Conservation (phyloP, 2,329 filamentous ascomycete species). For the Falciphora oryzae region DNA sequence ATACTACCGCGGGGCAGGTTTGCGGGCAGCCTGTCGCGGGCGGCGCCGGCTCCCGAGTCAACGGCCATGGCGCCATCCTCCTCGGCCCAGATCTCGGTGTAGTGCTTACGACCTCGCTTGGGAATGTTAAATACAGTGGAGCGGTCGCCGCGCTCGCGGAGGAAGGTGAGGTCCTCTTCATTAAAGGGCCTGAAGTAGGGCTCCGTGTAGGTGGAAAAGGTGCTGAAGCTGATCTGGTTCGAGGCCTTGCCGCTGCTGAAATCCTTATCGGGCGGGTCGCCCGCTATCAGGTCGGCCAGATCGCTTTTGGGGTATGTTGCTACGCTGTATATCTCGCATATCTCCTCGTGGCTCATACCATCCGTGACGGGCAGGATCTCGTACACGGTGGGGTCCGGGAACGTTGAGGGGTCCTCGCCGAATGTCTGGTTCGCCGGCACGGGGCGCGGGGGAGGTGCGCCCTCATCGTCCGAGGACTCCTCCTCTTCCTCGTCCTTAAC, state of each 20-base stretch:
- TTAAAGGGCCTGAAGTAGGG: conserved; percentile 84
- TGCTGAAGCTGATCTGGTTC: conserved; percentile 89
- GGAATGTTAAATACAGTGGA: conserved; percentile 80
- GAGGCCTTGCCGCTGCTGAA: conserved; percentile 91
- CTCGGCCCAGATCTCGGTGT: conserved; percentile 87
- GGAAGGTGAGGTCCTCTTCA: conserved; percentile 89
- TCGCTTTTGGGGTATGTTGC: conserved; percentile 75
- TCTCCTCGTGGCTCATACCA: conserved; percentile 78
- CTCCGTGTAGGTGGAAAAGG: conserved; percentile 88
- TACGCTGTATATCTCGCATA: conserved; percentile 83
- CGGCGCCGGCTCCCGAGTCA: conserved; percentile 49
- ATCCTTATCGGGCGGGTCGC: conserved; percentile 86
- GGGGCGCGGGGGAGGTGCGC: conserved; percentile 55
- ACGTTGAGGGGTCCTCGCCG: conserved; percentile 86
- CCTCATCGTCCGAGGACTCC: conserved; percentile 51
- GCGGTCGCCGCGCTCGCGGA: conserved; percentile 85
- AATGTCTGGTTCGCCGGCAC: conserved; percentile 81
- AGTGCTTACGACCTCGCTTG: conserved; percentile 75
- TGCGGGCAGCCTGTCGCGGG: conserved; percentile 61
- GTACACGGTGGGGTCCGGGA: conserved; percentile 87
- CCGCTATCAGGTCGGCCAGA: conserved; percentile 78
- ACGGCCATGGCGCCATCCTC: conserved; percentile 79
- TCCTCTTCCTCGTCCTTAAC: conserved; percentile 37
- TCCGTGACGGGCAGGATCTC: conserved; percentile 73
- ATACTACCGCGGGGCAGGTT: conserved; percentile 83